Base-by-base conservation (phyloP, 768 basidiomycete genomes). In the Phaeotremella fagi region DNA sequence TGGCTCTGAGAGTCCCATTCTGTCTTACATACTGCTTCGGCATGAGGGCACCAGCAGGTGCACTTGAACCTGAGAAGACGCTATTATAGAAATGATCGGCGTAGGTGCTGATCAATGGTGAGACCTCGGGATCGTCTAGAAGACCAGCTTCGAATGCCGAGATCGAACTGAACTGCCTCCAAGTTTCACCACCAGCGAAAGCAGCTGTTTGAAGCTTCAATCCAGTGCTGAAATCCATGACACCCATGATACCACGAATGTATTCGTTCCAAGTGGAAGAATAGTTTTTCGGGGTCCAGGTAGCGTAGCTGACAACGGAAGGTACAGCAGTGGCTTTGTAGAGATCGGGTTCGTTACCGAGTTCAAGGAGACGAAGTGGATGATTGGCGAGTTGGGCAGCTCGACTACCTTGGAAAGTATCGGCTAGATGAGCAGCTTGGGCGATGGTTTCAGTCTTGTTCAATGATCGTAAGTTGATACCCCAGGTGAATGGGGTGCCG, bases 271-370 rank as follows among this genome's bases (percentile, higher is more conserved):
- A 61, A 11, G 48, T 45, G 33, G 18, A 28, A 28, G 47, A 20
- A 33, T 61, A 61, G 33, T 46, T 51, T 23, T 29, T 22, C 20
- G 53, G 47, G 29, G 57, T 54, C 22, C 41, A 50, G 3, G 36
- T 36, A 22, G 56, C 38, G 18, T 50, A 43, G n/a, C n/a, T n/a
- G n/a, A n/a, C n/a, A n/a, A n/a, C n/a, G n/a, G n/a, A n/a, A n/a
- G n/a, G n/a, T n/a, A n/a, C n/a, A n/a, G n/a, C n/a, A n/a, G n/a
- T n/a, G n/a, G n/a, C n/a, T 18, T 27, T 23, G 43, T 28, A 52
- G 18, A 54, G 45, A 47, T 61, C 59, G 31, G 47, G 33, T 52
- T 61, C 60, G 38, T 61, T 61, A 6, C 60, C 60, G 25, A 61
- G 54, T 50, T 61, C 60, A 18, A 55, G 33, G 12, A 41, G 20